A percentile compares a stretch with the other conserved stretches of the same genome.
Evolutionary conservation across 441 rosid genomes (phyloP).

Genomic region (Corymbia calophylla): DNA sequence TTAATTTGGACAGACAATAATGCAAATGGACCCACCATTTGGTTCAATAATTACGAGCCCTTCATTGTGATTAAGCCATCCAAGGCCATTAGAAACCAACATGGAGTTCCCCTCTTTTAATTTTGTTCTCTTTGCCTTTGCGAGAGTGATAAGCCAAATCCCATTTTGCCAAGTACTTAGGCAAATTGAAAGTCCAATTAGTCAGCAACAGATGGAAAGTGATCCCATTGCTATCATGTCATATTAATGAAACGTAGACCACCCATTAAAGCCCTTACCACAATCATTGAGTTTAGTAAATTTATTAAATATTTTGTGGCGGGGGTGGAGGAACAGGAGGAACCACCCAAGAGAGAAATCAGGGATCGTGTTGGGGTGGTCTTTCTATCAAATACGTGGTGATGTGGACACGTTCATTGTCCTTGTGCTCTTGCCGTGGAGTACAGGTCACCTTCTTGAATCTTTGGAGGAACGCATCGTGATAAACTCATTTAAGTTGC

Average conservation of each 20-base stretch:
- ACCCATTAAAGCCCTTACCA: slow-evolving; percentile 11
- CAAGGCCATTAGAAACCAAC: not conserved
- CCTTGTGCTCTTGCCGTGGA: not conserved
- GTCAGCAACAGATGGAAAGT: slow-evolving; percentile 15
- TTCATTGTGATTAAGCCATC: not conserved
- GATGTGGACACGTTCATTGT: not conserved
- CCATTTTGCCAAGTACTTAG: not conserved
- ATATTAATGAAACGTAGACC: slow-evolving; percentile 43
- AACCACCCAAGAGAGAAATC: not conserved
- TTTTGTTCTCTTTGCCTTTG: not conserved
- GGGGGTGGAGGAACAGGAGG: not conserved
- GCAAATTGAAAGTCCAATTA: not conserved
- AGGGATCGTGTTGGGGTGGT: not conserved
- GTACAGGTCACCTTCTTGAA: not conserved
- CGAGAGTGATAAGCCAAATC: not conserved
- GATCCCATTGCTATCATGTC: slow-evolving; percentile 20
- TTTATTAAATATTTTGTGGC: not conserved
- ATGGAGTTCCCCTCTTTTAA: not conserved
- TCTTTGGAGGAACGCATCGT: not conserved
- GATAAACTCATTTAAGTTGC: not conserved
- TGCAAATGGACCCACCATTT: slow-evolving; percentile 13
- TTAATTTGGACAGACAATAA: not conserved
- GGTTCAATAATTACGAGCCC: slow-evolving; percentile 20
- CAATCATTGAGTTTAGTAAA: not conserved
- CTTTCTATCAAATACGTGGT: not conserved